These are phyloP conservation scores for Naganishia vishniacii DNA, from an alignment of 768 basidiomycete species.

Conservation along the genomic window DNA sequence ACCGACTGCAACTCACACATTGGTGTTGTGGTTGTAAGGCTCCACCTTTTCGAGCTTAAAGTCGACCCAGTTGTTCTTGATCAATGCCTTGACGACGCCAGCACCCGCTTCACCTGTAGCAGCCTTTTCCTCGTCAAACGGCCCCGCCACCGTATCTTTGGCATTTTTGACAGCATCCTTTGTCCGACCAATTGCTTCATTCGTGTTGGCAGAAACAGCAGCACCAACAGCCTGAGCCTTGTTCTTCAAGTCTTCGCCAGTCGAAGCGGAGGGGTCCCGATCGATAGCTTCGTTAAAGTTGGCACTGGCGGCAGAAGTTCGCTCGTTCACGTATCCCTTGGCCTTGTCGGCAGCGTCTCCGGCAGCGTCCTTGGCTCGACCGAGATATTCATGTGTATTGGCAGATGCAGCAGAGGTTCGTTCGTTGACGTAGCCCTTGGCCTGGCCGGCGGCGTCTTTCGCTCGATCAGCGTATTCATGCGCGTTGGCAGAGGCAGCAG, in stretches of 20 bases:
- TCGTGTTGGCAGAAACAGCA: constrained; percentile 22
- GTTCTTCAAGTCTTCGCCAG: constrained; percentile 14
- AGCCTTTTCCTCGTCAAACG: constrained; percentile 27
- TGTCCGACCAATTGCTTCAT: constrained; percentile 16
- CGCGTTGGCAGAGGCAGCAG: constrained; percentile 27
- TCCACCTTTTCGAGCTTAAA: constrained; percentile 71
- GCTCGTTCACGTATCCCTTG: constrained; percentile 41
- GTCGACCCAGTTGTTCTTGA: constrained; percentile 52
- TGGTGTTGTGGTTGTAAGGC: constrained; percentile 91
- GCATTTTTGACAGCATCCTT: constrained; percentile 48
- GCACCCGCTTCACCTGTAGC: constrained; percentile 28
- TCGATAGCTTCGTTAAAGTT: constrained; percentile 28
- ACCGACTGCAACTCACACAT: constrained; percentile 55
- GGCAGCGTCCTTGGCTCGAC: constrained; percentile 26
- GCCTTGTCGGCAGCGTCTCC: constrained; percentile 62
- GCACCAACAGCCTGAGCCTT: constrained; percentile 25
- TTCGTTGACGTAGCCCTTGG: constrained; percentile 10
- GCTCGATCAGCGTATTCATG: constrained; percentile 25
- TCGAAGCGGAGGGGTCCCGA: constrained; percentile 14
- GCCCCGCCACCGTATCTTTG: constrained; percentile 60
- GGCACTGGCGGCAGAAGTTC: constrained; percentile 17
- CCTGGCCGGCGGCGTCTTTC: constrained; percentile 20
- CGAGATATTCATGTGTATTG: constrained; percentile 21
- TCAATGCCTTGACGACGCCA: constrained; percentile 28
- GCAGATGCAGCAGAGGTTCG: constrained; percentile 21